Evolutionary conservation across 2,329 filamentous ascomycete genomes (phyloP).

Genomic region (Aureobasidium sp.): DNA sequence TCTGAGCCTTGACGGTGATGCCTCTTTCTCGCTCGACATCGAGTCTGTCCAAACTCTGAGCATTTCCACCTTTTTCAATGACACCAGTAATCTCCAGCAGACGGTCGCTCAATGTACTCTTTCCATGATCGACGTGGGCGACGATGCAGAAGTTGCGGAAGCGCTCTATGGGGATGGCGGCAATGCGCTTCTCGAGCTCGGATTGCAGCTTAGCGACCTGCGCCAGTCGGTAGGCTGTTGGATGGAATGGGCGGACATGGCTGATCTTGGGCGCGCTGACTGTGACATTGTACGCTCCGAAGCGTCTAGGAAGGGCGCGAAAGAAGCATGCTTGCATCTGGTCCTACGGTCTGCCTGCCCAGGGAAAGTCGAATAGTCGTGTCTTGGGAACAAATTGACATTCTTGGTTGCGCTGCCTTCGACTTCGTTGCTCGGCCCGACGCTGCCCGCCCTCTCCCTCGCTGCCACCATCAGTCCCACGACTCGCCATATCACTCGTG

Average conservation of each 20-base stretch:
- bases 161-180: conserved; percentile 66
- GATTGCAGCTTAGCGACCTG: conserved; percentile 33
- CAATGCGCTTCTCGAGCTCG: conserved; percentile 57
- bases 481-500: not conserved
- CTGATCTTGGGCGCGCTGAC: conserved; percentile 13
- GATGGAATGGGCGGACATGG: conserved; percentile 22
- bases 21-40: conserved; percentile 94
- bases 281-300: conserved; percentile 26
- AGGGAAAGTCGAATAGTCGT: not conserved
- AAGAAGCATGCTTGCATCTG: conserved; percentile 43
- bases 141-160: conserved; percentile 98
- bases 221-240: conserved; percentile 26
- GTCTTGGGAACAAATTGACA: not conserved
- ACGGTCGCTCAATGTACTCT: conserved; percentile 89
- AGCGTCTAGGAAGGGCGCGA: conserved; percentile 34
- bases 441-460: not conserved
- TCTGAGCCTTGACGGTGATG: conserved; percentile 98
- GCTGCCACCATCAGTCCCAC: not conserved
- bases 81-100: conserved; percentile 90
- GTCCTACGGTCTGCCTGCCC: conserved; percentile 10
- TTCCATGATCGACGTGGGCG: conserved; percentile 97
- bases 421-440: not conserved
- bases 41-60: conserved; percentile 93
- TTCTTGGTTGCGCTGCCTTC: not conserved
- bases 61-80: conserved; percentile 76